A percentile compares a stretch with the other conserved stretches of the same genome.
Evolutionary conservation across 2,329 filamentous ascomycete genomes (phyloP).

Genomic region (Fusarium metavorans): DNA sequence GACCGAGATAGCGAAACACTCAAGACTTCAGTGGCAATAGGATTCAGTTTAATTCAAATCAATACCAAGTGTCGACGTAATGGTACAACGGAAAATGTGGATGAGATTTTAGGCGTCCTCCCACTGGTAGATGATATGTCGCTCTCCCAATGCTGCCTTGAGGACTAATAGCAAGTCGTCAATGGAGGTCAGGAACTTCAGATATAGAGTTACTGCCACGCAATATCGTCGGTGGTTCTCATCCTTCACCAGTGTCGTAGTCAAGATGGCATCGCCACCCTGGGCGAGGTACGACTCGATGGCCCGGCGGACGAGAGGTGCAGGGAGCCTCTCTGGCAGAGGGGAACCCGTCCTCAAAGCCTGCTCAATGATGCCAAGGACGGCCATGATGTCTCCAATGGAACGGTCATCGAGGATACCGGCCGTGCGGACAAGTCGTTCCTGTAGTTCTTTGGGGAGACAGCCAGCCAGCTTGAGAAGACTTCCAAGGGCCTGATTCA

Average conservation of each 20-base stretch:
- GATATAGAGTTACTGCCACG: constrained; percentile 57
- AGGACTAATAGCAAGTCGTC: constrained; percentile 60
- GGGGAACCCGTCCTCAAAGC: constrained; percentile 60
- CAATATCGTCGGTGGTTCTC: constrained; percentile 60
- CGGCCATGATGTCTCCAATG: constrained; percentile 65
- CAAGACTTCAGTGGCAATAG: background rate
- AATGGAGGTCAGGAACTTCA: constrained; percentile 56
- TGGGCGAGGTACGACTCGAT: constrained; percentile 43
- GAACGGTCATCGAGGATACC: constrained; percentile 57
- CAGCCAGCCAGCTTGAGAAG: constrained; percentile 49
- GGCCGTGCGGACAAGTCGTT: constrained; percentile 50
- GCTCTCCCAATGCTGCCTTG: constrained; percentile 58
- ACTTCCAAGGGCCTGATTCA: constrained; percentile 50
- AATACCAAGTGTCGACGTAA: background rate
- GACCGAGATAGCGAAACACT: background rate
- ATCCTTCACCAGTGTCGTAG: constrained; percentile 50
- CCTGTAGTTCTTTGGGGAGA: constrained; percentile 55
- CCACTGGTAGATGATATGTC: constrained; percentile 49
- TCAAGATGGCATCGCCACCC: constrained; percentile 46
- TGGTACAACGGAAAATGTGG: background rate
- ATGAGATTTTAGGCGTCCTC: constrained; percentile 26
- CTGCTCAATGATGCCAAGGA: constrained; percentile 60
- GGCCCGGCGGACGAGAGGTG: constrained; percentile 56
- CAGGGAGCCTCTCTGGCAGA: constrained; percentile 60
- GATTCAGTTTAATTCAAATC: background rate